Conservation (phyloP, 179 eudicot species). For the Pouteria campechiana region DNA sequence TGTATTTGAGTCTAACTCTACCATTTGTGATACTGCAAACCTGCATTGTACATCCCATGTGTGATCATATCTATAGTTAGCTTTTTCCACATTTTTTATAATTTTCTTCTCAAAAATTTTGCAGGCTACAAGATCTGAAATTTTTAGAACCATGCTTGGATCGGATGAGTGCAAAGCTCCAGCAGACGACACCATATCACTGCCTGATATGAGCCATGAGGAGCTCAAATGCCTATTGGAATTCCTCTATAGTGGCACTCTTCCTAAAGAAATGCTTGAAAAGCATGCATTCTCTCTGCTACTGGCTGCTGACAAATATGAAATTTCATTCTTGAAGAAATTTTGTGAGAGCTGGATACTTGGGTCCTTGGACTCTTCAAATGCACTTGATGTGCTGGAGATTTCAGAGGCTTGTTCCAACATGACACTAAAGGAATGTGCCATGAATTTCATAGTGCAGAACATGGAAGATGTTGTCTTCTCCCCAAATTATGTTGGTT, state of each 20-base stretch:
- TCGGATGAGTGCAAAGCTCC: constrained; percentile 87
- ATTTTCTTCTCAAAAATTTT: background rate
- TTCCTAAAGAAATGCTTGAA: constrained; percentile 50
- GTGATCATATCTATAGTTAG: too few relatives aligned
- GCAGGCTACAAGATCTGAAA: constrained; percentile 73
- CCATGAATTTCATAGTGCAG: constrained; percentile 63
- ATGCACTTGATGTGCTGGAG: constrained; percentile 67
- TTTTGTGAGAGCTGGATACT: constrained; percentile 69
- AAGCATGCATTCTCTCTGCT: constrained; percentile 63
- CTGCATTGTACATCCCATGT: too few relatives aligned
- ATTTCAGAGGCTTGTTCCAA: constrained; percentile 69
- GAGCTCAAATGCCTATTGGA: constrained; percentile 59
- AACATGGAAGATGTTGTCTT: constrained; percentile 79
- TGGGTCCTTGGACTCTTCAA: constrained; percentile 34
- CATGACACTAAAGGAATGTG: constrained; percentile 42
- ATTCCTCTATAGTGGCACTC: constrained; percentile 62
- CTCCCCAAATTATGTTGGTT: constrained; percentile 56
- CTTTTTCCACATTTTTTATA: background rate
- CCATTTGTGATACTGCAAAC: too few relatives aligned
- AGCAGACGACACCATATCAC: constrained; percentile 43
- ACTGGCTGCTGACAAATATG: constrained; percentile 75
- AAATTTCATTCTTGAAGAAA: constrained; percentile 52
- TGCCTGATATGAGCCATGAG: constrained; percentile 58
- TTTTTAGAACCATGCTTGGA: constrained; percentile 78
- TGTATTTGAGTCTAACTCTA: too few relatives aligned